These are phyloP conservation scores for Camelina neglecta DNA, from an alignment of 345 rosid species.

Conservation along the genomic window DNA sequence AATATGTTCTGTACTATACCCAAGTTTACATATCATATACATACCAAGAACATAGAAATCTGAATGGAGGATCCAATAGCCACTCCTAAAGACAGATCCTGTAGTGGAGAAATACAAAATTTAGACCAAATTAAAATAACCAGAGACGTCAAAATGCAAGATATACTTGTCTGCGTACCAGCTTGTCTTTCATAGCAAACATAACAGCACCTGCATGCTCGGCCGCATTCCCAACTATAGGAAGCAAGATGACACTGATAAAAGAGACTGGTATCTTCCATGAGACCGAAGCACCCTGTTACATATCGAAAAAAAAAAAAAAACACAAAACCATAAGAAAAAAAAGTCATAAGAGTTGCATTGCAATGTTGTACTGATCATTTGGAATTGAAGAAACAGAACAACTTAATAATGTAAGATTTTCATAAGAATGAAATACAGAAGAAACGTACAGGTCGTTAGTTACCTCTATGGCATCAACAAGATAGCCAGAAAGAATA, in stretches of 20 bases:
- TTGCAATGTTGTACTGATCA: slow-evolving; percentile 1
- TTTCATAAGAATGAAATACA: neutral
- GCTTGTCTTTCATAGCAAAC: slow-evolving; percentile 98
- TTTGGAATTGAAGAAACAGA: neutral
- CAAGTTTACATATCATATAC: slow-evolving; percentile 34
- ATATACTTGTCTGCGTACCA: slow-evolving; percentile 52
- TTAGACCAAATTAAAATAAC: neutral
- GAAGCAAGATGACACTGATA: slow-evolving; percentile 93
- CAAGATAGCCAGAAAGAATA: slow-evolving; percentile 83
- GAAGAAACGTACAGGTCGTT: too few species aligned
- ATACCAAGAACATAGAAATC: slow-evolving; percentile 93
- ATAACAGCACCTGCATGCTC: slow-evolving; percentile 96
- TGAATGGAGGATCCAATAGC: slow-evolving; percentile 98
- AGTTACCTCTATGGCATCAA: slow-evolving; percentile 82
- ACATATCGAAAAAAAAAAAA: too few species aligned
- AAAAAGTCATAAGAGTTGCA: neutral
- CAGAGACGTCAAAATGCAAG: slow-evolving; percentile 24
- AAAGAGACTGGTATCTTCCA: slow-evolving; percentile 83
- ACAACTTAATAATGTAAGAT: neutral
- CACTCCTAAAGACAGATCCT: slow-evolving; percentile 96
- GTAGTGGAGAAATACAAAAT: slow-evolving; percentile 17
- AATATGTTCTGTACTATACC: neutral
- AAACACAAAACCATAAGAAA: too few species aligned
- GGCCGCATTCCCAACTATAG: slow-evolving; percentile 96
- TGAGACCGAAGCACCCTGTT: slow-evolving; percentile 70